These are phyloP conservation scores for Mycena sp. DNA, from an alignment of 1,284 basidiomycete species.

Conservation along the genomic window DNA sequence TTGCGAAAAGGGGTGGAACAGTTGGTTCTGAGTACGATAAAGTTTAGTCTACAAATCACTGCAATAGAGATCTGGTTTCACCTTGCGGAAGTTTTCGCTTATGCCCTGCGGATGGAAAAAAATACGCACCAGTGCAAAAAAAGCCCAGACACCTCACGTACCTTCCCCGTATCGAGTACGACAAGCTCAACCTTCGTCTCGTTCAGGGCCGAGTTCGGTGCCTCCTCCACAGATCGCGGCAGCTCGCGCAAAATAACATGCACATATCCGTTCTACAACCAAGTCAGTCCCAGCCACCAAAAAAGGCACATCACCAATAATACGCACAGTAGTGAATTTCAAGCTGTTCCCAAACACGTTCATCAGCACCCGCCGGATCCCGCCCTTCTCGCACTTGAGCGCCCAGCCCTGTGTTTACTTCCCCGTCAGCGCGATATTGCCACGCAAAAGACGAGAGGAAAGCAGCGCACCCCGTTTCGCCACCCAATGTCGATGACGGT, in stretches of 20 bases:
- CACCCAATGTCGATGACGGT: slow-evolving; percentile 89
- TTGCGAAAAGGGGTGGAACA: slow-evolving; percentile 98
- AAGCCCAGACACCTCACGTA: slow-evolving; percentile 56
- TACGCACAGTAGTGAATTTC: slow-evolving; percentile 83
- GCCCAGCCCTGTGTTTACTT: slow-evolving; percentile 77
- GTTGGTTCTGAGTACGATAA: slow-evolving; percentile 73
- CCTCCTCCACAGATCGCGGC: slow-evolving; percentile 60
- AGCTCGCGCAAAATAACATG: slow-evolving; percentile 87
- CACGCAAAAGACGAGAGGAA: neutral
- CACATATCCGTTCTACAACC: slow-evolving; percentile 79
- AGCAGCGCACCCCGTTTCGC: slow-evolving; percentile 64
- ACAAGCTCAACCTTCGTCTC: slow-evolving; percentile 85
- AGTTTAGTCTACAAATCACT: slow-evolving; percentile 13
- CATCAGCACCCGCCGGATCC: slow-evolving; percentile 92
- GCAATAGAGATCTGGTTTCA: neutral
- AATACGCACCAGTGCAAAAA: slow-evolving; percentile 29
- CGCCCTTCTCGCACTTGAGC: slow-evolving; percentile 91
- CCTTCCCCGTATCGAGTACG: slow-evolving; percentile 93
- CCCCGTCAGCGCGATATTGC: slow-evolving; percentile 45
- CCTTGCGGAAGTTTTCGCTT: slow-evolving; percentile 24
- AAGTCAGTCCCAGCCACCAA: neutral
- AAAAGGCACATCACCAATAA: slow-evolving; percentile 28
- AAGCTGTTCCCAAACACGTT: slow-evolving; percentile 96
- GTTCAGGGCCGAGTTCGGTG: slow-evolving; percentile 77
- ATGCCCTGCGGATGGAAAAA: slow-evolving; percentile 5